phyloP scores from a whole-genome alignment of 2,329 filamentous ascomycete species.

The Elsinoe arachidis region DNA sequence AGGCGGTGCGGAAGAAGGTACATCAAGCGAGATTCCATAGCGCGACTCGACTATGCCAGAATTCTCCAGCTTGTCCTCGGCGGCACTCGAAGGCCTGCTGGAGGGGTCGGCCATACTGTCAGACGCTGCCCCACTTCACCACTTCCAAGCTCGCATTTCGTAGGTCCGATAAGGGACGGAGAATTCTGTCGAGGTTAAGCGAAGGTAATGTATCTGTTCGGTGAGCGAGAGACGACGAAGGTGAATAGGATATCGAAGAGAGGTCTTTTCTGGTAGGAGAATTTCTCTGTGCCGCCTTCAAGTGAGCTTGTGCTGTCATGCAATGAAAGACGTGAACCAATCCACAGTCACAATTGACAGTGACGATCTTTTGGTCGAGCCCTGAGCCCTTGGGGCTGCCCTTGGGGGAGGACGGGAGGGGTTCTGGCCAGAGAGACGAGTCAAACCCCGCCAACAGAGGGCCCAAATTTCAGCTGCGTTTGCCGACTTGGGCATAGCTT shows the following conservation, averaged over 20 bases:
- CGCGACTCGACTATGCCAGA: slow-evolving; percentile 35
- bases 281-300: neutral
- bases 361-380: slow-evolving; percentile 9
- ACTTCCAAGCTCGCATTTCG: slow-evolving; percentile 7
- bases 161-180: neutral
- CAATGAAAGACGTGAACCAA: slow-evolving; percentile 5
- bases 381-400: neutral
- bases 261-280: neutral
- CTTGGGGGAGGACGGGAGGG: neutral
- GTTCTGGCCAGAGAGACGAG: slow-evolving; percentile 5
- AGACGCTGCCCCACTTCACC: slow-evolving; percentile 11
- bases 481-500: slow-evolving; percentile 4
- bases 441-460: neutral
- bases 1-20: slow-evolving; percentile 32
- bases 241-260: neutral
- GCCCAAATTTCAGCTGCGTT: neutral
- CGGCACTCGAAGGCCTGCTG: neutral
- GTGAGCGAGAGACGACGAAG: neutral
- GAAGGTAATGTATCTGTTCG: neutral
- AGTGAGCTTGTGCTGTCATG: neutral
- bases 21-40: slow-evolving; percentile 40
- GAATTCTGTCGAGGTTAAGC: neutral
- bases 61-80: slow-evolving; percentile 9
- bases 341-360: slow-evolving; percentile 11
- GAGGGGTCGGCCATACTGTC: slow-evolving; percentile 22